Conservation (phyloP, 352 stramenopile genomes). For the Pythium pyrilobum region DNA sequence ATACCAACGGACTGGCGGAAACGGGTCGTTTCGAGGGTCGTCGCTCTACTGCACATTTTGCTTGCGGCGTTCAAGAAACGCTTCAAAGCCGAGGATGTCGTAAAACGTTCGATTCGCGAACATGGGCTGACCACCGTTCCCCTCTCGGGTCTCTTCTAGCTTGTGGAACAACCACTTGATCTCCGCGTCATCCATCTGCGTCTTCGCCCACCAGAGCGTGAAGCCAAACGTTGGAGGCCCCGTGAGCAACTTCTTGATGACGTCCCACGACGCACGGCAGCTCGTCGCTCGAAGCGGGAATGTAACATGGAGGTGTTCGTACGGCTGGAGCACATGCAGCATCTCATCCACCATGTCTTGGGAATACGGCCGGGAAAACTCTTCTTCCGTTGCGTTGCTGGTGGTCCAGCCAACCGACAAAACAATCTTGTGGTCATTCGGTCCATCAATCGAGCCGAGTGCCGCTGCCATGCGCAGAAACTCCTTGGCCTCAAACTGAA, state of each 20-base stretch:
- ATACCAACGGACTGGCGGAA: too few species aligned
- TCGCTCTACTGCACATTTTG: not conserved
- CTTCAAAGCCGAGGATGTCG: conserved; percentile 63
- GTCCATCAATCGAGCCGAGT: conserved; percentile 22
- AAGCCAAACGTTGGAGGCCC: conserved; percentile 39
- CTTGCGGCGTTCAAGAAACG: conserved; percentile 31
- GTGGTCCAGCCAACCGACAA: conserved; percentile 73
- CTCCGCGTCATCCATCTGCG: conserved; percentile 39
- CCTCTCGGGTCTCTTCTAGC: conserved; percentile 27
- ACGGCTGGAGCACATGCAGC: conserved; percentile 37
- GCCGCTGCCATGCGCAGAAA: conserved; percentile 42
- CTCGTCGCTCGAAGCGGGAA: conserved; percentile 63
- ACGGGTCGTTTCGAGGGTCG: not conserved
- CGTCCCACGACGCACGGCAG: conserved; percentile 47
- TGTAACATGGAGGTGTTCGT: conserved; percentile 43
- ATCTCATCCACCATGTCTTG: conserved; percentile 53
- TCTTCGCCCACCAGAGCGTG: conserved; percentile 67
- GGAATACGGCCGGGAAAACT: conserved; percentile 46
- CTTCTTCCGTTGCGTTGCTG: conserved; percentile 43
- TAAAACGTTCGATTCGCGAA: conserved; percentile 58
- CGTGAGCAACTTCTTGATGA: conserved; percentile 35
- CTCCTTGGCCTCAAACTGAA: conserved; percentile 36
- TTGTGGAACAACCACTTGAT: conserved; percentile 58
- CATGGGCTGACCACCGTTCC: not conserved
- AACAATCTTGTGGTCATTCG: conserved; percentile 55